Evolutionary conservation across 2,329 filamentous ascomycete species (phyloP), one percentile per base, ranked within the genome.

Genomic region (Epichloe brachyelytri): DNA sequence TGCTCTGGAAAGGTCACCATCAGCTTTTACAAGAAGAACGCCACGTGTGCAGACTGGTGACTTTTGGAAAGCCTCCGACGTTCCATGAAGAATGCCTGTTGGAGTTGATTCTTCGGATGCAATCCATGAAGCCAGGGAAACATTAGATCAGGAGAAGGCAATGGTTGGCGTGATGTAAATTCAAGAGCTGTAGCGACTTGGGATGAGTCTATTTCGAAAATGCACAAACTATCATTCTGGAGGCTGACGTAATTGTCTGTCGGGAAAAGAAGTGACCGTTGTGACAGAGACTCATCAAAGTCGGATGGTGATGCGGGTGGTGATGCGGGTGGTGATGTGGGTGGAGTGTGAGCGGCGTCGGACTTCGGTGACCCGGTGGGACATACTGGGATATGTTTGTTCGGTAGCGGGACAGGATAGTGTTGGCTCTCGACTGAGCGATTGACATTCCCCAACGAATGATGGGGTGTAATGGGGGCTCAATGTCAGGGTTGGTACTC

Each of bases 51-150:
- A 94, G 59, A 75, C 78, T 12, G 68, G 68, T 0, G 89, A 88
- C 58, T 78, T 83, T 86, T 77, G 48, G 85, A 68, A n/a, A 79
- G 74, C 54, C 82, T 85, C 60, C 83, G 83, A 55, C 88, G 80
- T 26, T 86, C 83, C 48, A 83, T 81, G 65, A 98, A 97, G 71
- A 96, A 97, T 6, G 86, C 80, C 54, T 93, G 78, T 62, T 98
- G 93, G 50, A 95, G 78, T 54, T 88, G 82, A 62, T 98, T 98
- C 54, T 85, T 80, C 0, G 87, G 83, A 62, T 97, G 90, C 40
- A 97, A 71, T 22, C 93, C 93, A 69, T 98, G 93, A 22, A 96
- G 75, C 93, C 93, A 98, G 2, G 93, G 93, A 62, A 97, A 98
- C 55, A 97, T 87, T 54, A 82, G 76, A n/a, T 84, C 79, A 0